Base-by-base conservation (phyloP, 345 rosid species). In the Carallia brachiata region DNA sequence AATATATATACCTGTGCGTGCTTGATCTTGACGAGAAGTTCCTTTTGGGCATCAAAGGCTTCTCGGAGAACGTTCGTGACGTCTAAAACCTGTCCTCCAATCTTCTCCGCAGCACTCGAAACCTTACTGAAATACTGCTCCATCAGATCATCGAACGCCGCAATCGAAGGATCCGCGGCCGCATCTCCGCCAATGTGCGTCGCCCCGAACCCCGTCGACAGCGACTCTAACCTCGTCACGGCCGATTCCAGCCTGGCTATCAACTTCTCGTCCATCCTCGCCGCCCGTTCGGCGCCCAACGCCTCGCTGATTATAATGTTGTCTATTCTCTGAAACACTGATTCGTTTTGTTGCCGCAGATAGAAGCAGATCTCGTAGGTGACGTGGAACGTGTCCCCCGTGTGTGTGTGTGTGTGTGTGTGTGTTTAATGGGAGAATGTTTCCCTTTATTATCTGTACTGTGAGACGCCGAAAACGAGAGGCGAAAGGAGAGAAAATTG, bases 51-150 rank as follows among this genome's bases (percentile, higher is more conserved):
- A 30, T 70, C 65, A 70, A 90, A 90, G 19, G 97, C 99, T 67
- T 90, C 85, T 9, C 72, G 80, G 30, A 94, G 69, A 62, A 94
- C 39, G 82, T 84, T 87, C 28, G 95, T 90, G 57, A 78, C 89
- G 48, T 86, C 92, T 59, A 85, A 81, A 73, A 92, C 99, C 78
- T 73, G 86, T 32, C 97, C 99, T 47, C 99, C 97, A 72, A 95
- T 92, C 80, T 87, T 90, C 88, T 86, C 93, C 7, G 98, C 97
- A 31, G 91, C 91, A 23, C 27, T 53, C 30, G 81, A 72, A 77
- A 82, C 87, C 86, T 84, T 88, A 68, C 84, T 82, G 6, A 87
- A 76, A 44, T 76, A 84, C 79, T 87, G 80, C 52, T 77, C 68
- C 68, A 83, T 84, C 70, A 92, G 73, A 80, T 89, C 96, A 17